Conservation (phyloP, 805 yeast species). For the Maudiozyma turicensis region DNA sequence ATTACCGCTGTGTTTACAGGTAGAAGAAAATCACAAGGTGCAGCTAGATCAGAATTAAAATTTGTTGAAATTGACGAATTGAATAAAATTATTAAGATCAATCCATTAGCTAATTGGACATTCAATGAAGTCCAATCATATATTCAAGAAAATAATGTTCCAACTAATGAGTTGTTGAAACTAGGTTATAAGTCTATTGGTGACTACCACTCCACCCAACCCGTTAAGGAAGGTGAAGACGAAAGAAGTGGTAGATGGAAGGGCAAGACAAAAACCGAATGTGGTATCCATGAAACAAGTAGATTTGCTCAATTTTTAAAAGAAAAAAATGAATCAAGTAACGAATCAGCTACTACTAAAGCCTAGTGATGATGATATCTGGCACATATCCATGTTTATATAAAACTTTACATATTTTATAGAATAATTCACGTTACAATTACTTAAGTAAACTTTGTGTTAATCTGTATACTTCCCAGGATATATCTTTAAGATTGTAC, state of each 20-base stretch:
- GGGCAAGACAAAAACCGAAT: constrained; percentile 85
- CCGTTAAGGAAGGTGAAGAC: constrained; percentile 85
- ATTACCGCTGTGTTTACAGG: constrained; percentile 90
- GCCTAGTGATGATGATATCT: neutral
- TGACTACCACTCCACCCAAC: constrained; percentile 89
- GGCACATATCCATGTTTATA: too few species aligned
- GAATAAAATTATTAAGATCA: constrained; percentile 70
- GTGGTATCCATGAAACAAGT: constrained; percentile 84
- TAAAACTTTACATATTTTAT: too few species aligned
- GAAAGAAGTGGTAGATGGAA: constrained; percentile 97
- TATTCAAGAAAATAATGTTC: constrained; percentile 61
- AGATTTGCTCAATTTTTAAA: constrained; percentile 56
- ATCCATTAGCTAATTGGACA: constrained; percentile 79
- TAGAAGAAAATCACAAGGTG: constrained; percentile 84
- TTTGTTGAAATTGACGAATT: constrained; percentile 67
- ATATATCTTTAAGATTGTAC: too few species aligned
- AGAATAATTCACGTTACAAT: too few species aligned
- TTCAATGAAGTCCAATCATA: constrained; percentile 64
- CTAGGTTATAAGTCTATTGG: constrained; percentile 87
- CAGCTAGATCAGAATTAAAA: constrained; percentile 59
- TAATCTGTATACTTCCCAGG: too few species aligned
- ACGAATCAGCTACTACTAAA: neutral
- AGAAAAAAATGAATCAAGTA: neutral
- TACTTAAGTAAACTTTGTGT: too few species aligned
- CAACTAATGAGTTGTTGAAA: constrained; percentile 76